Evolutionary conservation across 345 rosid genomes (phyloP).

Genomic region (Lumnitzera littorea): DNA sequence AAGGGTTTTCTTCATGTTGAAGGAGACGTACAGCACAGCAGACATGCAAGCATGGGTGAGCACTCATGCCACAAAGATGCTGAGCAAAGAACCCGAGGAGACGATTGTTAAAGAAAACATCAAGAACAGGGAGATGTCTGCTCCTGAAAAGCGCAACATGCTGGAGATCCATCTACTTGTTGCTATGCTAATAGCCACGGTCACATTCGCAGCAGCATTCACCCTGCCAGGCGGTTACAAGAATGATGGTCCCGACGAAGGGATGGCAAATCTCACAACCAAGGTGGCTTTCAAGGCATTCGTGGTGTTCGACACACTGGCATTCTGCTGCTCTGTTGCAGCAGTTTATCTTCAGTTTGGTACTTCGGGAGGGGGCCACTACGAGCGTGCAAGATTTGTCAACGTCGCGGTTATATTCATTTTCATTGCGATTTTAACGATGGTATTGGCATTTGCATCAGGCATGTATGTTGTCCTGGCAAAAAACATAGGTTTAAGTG

Average conservation of each 20-base stretch:
- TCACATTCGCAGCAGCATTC: slow-evolving; percentile 19
- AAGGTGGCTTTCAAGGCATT: slow-evolving; percentile 6
- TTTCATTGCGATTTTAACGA: slow-evolving; percentile 12
- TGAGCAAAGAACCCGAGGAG: slow-evolving; percentile 5
- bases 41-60: slow-evolving; percentile 20
- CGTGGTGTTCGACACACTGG: slow-evolving; percentile 8
- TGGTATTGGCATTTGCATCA: slow-evolving; percentile 15
- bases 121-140: neutral
- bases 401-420: slow-evolving; percentile 11
- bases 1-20: slow-evolving; percentile 19
- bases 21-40: slow-evolving; percentile 10
- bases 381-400: slow-evolving; percentile 12
- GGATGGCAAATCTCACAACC: neutral
- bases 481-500: slow-evolving; percentile 4
- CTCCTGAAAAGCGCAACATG: slow-evolving; percentile 2
- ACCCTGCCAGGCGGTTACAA: slow-evolving; percentile 14
- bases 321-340: slow-evolving; percentile 12
- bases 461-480: slow-evolving; percentile 15
- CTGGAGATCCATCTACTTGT: slow-evolving; percentile 17
- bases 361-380: slow-evolving; percentile 17
- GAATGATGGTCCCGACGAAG: neutral
- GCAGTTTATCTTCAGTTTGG: slow-evolving; percentile 12
- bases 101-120: neutral
- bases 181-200: slow-evolving; percentile 20
- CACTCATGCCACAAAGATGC: slow-evolving; percentile 7